Base-by-base conservation (phyloP, 2,329 filamentous ascomycete genomes). In the Fusarium sp. region DNA sequence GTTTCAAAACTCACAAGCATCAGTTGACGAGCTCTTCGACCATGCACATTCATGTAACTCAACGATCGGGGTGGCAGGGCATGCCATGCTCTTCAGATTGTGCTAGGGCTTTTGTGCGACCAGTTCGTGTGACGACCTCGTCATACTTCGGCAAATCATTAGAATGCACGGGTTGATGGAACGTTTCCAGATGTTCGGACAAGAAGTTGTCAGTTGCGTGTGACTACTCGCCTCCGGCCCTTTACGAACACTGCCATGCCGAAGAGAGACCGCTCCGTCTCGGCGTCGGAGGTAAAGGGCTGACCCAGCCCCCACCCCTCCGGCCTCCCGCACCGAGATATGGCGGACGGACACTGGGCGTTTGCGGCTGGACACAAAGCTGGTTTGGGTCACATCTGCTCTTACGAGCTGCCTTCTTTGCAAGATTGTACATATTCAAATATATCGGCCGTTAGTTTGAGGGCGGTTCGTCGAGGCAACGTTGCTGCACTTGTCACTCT, bases 101-200 rank as follows among this genome's bases (percentile, higher is more conserved):
- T 63, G 35, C 49, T 44, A 64, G 59, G 67, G 42, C 42, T 59
- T 49, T 38, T 54, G 71, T 74, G 63, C 13, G 44, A 72, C 71
- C 30, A 38, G 18, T 59, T 28, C 38, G 56, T 44, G 52, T 59
- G 40, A 67, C 59, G 16, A 21, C 54, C 32, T 50, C 61, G 67
- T 72, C 63, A 69, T 44, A 50, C 71, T 60, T 58, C 71, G 67
- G 71, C 65, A 76, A 65, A 67, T 75, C 49, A 61, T 47, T 60
- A 62, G 18, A 25, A 52, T 25, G 47, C 67, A 67, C 61, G 44
- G 54, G 67, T 58, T 35, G 43, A 73, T 73, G 65, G 75, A 73
- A 77, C 68, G 69, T 66, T 77, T 73, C 75, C 68, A 77, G 75
- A 69, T 67, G 60, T 57, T 75, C 57, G 72, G 72, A 75, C 70